phyloP scores from a whole-genome alignment of 306 rosid genomes.

The Pterocarpus santalinus region DNA sequence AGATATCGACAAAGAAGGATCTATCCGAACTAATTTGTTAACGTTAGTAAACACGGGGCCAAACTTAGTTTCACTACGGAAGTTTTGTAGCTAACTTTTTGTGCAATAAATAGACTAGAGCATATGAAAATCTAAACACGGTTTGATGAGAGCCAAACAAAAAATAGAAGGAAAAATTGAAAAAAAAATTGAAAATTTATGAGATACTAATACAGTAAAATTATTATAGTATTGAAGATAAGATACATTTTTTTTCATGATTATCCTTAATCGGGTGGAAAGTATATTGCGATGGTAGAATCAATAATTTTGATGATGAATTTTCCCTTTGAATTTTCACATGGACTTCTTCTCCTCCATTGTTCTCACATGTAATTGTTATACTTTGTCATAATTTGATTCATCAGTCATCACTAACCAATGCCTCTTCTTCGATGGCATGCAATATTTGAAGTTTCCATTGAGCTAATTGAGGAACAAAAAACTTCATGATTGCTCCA shows the following conservation, averaged over 20 bases:
- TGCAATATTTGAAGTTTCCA: slow-evolving; percentile 3
- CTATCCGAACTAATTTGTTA: neutral
- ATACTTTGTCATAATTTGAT: neutral
- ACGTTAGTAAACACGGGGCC: too few relatives aligned
- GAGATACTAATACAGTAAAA: neutral
- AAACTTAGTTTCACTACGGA: neutral
- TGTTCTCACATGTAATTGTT: neutral
- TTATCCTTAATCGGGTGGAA: too few relatives aligned
- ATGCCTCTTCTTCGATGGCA: slow-evolving; percentile 4
- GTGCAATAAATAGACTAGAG: neutral
- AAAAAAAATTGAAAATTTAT: neutral
- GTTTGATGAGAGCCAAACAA: neutral
- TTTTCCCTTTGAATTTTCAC: neutral
- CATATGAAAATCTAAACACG: neutral
- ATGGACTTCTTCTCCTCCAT: neutral
- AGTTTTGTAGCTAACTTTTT: neutral
- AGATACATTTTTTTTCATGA: too few relatives aligned
- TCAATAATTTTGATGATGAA: neutral
- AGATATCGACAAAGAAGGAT: neutral
- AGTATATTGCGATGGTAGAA: neutral
- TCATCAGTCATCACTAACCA: neutral
- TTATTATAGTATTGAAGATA: too few relatives aligned
- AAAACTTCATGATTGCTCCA: neutral
- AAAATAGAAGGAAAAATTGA: neutral
- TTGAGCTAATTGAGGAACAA: neutral